Conservation (phyloP, 2,329 filamentous ascomycete species). For the Xylariales sp. region DNA sequence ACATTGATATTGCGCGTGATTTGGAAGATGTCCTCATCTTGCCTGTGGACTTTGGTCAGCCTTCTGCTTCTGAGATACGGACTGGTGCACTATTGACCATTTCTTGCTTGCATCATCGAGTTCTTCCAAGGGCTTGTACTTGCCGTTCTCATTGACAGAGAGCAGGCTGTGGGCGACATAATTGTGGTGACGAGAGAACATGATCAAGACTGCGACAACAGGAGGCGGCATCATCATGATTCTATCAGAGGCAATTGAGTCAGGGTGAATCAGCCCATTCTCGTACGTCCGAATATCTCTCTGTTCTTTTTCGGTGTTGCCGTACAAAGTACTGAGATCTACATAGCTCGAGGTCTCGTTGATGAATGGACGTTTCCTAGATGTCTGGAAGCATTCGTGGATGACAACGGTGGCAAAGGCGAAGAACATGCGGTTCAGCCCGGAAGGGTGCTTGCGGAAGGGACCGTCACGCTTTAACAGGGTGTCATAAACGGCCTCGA, state of each 20-base stretch:
- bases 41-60: constrained; percentile 23
- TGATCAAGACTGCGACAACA: constrained; percentile 33
- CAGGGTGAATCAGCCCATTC: constrained; percentile 36
- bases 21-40: constrained; percentile 45
- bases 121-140: constrained; percentile 35
- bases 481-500: constrained; percentile 41
- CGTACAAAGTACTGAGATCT: constrained; percentile 41
- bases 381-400: constrained; percentile 42
- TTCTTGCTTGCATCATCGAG: constrained; percentile 30
- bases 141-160: constrained; percentile 37
- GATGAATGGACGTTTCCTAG: constrained; percentile 33
- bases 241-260: constrained; percentile 38
- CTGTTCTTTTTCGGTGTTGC: constrained; percentile 38
- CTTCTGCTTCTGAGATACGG: constrained; percentile 1
- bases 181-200: constrained; percentile 44
- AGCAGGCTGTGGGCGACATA: constrained; percentile 33
- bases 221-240: constrained; percentile 45
- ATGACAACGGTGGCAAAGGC: constrained; percentile 43
- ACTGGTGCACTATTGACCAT: constrained; percentile 26
- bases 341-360: constrained; percentile 43
- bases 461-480: constrained; percentile 35
- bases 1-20: constrained; percentile 40
- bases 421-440: constrained; percentile 40
- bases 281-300: constrained; percentile 36
- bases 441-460: constrained; percentile 39